A percentile compares a stretch with the other conserved stretches of the same genome.
Evolutionary conservation across 1,139 yeast species (phyloP).

Genomic region (Sporopachydermia cereana): DNA sequence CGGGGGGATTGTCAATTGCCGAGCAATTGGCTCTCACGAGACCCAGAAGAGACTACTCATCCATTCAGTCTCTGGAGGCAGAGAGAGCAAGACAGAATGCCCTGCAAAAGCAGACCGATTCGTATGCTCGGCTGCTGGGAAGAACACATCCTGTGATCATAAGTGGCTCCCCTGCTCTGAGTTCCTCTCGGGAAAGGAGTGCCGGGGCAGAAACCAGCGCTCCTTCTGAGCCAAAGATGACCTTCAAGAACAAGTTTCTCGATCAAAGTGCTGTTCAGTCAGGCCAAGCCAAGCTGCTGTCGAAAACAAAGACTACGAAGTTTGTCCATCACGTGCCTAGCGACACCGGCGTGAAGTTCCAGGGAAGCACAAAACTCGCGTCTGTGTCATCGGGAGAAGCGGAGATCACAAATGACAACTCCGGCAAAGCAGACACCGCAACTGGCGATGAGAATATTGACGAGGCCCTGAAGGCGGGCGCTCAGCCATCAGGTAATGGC

Average conservation of each 20-base stretch:
- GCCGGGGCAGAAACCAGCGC: constrained; percentile 10
- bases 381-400: background rate
- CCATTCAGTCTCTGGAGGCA: constrained; percentile 1
- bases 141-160: background rate
- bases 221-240: constrained; percentile 22
- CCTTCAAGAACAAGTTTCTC: constrained; percentile 19
- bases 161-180: no score
- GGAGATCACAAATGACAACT: background rate
- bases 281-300: background rate
- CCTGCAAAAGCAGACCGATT: background rate
- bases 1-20: constrained; percentile 40
- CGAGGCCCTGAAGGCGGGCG: background rate
- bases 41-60: constrained; percentile 18
- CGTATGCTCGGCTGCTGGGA: background rate
- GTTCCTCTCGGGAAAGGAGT: no score
- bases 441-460: background rate
- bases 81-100: constrained; percentile 5
- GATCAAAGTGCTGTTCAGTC: background rate
- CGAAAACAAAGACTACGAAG: background rate
- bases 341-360: background rate
- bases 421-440: background rate
- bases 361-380: background rate
- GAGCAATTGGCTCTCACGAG: constrained; percentile 52
- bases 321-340: constrained; percentile 4
- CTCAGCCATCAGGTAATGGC: constrained; percentile 9